Base-by-base conservation (phyloP, 495 filamentous ascomycete genomes). In the Durotheca rogersii region DNA sequence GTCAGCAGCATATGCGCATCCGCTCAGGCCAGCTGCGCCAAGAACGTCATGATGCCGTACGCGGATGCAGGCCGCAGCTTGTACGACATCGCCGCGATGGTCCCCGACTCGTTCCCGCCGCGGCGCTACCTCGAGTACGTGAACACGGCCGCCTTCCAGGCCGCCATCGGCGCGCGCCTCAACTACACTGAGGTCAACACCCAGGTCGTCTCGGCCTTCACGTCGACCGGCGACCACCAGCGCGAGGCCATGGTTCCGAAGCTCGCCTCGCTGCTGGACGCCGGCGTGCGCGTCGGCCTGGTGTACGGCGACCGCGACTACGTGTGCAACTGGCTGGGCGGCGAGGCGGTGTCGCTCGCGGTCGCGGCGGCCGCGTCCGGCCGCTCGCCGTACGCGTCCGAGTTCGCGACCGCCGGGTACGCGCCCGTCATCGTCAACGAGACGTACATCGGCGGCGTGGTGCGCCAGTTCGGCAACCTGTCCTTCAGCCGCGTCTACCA, bases 311-410 rank as follows among this genome's bases (percentile, higher is more conserved):
- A 80, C 50, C 66, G 79, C 2, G 85, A 88, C 60, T 87, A 81
- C 57, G 75, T 82, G 19, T 86, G 82, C 62, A 87, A 86, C 61
- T 87, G 82, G 79, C 58, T 83, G 3, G 84, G 84, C 38, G 84
- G 83, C 25, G 72, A 84, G 61, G 76, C 79, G 6, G 70, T 83
- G 42, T 80, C 75, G 12, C 66, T 86, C 0, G 72, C 76, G 10
- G 40, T 87, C 12, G 78, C 79, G 6, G 68, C 25, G 45, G 9
- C 72, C 29, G 50, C 62, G 17, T 60, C 61, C 16, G 42, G 57
- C 40, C 4, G 4, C 23, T 42, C 48, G 11, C 42, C 58, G 4
- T 67, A 66, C 11, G 39, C 72, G 17, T 15, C 63, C 39, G 33
- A 36, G 0, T 82, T 80, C 56, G 51, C 65, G 5, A 29, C 62